Evolutionary conservation across 306 rosid species (phyloP).

Genomic region (Boehmeria nivea): DNA sequence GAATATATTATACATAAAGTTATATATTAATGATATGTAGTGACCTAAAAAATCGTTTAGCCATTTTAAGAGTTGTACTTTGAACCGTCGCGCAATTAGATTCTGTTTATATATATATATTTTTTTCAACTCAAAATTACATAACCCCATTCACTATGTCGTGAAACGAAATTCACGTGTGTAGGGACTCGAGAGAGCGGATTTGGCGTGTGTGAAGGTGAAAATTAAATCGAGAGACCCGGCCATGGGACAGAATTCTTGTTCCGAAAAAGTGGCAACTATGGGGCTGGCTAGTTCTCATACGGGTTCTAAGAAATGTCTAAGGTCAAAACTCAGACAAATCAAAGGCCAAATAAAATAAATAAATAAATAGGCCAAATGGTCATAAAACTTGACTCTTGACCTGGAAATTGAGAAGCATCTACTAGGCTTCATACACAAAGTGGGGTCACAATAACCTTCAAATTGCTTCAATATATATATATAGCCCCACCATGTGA

Average conservation of each 20-base stretch:
- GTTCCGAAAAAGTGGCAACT: not conserved
- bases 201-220: no score
- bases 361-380: not conserved
- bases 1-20: not conserved
- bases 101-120: no score
- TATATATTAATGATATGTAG: not conserved
- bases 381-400: slow-evolving; percentile 14
- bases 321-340: slow-evolving; percentile 10
- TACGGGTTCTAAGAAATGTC: not conserved
- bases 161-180: no score
- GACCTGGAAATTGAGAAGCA: slow-evolving; percentile 10
- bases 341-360: slow-evolving; percentile 1
- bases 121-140: no score
- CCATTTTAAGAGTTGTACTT: no score
- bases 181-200: no score
- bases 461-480: not conserved
- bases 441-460: not conserved
- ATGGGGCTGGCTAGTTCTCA: no score
- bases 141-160: no score
- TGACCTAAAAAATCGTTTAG: no score
- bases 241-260: no score
- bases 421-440: slow-evolving; percentile 1
- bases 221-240: no score
- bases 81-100: no score
- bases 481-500: slow-evolving; percentile 9